These are phyloP conservation scores for Microdochium bolleyi DNA, from an alignment of 2,329 filamentous ascomycete genomes.

Conservation along the genomic window DNA sequence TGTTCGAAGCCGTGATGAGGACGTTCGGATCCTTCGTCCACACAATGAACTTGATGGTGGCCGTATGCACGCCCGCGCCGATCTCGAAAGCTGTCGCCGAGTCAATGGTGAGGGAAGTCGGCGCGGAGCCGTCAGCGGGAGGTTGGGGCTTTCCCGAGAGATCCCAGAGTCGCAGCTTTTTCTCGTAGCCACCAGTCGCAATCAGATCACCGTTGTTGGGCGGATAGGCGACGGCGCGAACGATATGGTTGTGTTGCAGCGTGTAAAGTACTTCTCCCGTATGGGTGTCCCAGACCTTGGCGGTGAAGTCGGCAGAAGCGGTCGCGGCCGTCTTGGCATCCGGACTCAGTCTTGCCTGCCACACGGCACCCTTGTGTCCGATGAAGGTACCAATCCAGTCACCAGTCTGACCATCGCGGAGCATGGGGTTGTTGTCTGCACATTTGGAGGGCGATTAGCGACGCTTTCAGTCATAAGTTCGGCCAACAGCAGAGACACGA, in stretches of 20 bases:
- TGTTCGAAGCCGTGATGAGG: conserved; percentile 85
- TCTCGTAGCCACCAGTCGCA: conserved; percentile 91
- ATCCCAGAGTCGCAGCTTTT: conserved; percentile 92
- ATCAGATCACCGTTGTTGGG: conserved; percentile 75
- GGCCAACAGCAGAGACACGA: conserved; percentile 8
- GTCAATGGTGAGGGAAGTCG: conserved; percentile 37
- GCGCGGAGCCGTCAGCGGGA: conserved; percentile 19
- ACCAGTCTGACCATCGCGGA: conserved; percentile 89
- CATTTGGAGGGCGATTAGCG: conserved; percentile 6
- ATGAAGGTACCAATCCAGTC: conserved; percentile 99
- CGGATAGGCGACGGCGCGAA: conserved; percentile 86
- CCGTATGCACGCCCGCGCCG: conserved; percentile 72
- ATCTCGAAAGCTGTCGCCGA: conserved; percentile 74
- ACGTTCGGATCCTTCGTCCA: conserved; percentile 88
- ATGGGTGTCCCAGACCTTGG: conserved; percentile 95
- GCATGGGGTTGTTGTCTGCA: conserved; percentile 94
- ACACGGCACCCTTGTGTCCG: conserved; percentile 96
- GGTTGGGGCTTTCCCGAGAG: conserved; percentile 49
- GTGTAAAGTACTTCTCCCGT: conserved; percentile 84
- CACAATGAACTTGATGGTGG: conserved; percentile 91
- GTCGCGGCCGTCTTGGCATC: conserved; percentile 87
- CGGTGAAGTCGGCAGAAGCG: conserved; percentile 91
- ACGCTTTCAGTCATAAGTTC: not conserved
- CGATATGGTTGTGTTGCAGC: conserved; percentile 89
- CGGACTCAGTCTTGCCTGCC: conserved; percentile 85